phyloP scores from a whole-genome alignment of 331 rosid species.

The Spiraea crenata region DNA sequence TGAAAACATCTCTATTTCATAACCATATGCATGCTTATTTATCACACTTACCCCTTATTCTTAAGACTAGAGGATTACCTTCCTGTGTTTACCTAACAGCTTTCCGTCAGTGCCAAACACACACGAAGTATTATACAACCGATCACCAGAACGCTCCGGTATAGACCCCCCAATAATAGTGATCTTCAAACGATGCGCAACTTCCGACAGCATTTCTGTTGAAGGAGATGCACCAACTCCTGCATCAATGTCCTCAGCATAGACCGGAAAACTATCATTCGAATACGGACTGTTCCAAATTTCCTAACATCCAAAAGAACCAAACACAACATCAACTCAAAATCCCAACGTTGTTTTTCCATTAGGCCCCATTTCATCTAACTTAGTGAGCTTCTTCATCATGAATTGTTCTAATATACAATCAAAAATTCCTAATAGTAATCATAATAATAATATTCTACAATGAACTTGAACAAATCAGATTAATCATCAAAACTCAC shows the following conservation, averaged over 20 bases:
- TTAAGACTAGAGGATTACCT: constrained; percentile 42
- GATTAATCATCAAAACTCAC: constrained; percentile 34
- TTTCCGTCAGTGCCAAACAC: constrained; percentile 79
- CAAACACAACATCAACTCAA: background rate
- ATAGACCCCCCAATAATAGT: constrained; percentile 92
- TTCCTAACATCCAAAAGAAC: constrained; percentile 45
- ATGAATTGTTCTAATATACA: background rate
- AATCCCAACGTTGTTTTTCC: background rate
- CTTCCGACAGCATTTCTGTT: constrained; percentile 81
- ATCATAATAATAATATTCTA: background rate
- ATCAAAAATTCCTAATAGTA: too few relatives aligned
- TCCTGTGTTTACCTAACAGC: constrained; percentile 81
- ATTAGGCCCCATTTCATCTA: too few relatives aligned
- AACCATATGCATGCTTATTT: background rate
- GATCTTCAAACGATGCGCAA: constrained; percentile 59
- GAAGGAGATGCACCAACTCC: constrained; percentile 94
- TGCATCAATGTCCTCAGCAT: constrained; percentile 87
- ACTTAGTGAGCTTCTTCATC: background rate
- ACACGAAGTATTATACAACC: constrained; percentile 77
- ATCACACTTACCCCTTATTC: background rate
- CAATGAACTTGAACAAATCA: background rate
- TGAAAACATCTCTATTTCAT: background rate
- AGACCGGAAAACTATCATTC: constrained; percentile 72
- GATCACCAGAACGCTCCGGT: constrained; percentile 75
- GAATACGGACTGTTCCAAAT: constrained; percentile 96